These are phyloP conservation scores for Stagonosporopsis rhizophila DNA, from an alignment of 2,329 filamentous ascomycete genomes.

Conservation along the genomic window DNA sequence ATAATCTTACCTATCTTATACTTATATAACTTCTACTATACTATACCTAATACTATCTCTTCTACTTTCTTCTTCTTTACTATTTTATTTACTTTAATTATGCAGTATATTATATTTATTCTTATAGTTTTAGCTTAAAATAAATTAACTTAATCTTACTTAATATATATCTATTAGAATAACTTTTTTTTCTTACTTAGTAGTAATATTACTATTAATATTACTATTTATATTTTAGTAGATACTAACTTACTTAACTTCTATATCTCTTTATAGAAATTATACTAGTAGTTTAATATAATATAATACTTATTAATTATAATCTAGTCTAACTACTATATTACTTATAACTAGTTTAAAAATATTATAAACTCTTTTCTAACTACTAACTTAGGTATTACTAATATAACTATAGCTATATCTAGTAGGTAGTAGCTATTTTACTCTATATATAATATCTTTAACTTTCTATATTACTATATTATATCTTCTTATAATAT, in stretches of 20 bases:
- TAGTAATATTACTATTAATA: constrained; percentile 31
- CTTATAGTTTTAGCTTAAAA: too few species aligned
- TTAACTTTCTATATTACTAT: not conserved
- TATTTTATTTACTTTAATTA: not conserved
- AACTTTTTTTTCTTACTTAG: constrained; percentile 17
- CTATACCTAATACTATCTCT: constrained; percentile 9
- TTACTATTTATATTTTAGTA: constrained; percentile 29
- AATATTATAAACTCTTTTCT: constrained; percentile 25
- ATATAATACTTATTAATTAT: constrained; percentile 30
- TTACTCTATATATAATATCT: constrained; percentile 26
- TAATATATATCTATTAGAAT: not conserved
- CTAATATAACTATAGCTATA: constrained; percentile 27
- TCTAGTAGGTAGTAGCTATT: constrained; percentile 21
- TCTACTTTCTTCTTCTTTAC: constrained; percentile 11
- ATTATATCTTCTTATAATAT: not conserved
- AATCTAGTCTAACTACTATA: constrained; percentile 29
- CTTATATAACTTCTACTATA: constrained; percentile 3
- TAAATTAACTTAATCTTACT: constrained; percentile 15
- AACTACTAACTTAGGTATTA: constrained; percentile 34
- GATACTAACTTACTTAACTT: constrained; percentile 22
- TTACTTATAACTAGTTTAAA: too few species aligned
- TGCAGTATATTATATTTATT: constrained; percentile 12
- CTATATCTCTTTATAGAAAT: constrained; percentile 23
- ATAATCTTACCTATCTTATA: constrained; percentile 16
- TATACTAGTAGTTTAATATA: constrained; percentile 22